Evolutionary conservation across 345 rosid genomes (phyloP), one percentile per base, ranked within the genome.

Genomic region (Abelmoschus esculentus): DNA sequence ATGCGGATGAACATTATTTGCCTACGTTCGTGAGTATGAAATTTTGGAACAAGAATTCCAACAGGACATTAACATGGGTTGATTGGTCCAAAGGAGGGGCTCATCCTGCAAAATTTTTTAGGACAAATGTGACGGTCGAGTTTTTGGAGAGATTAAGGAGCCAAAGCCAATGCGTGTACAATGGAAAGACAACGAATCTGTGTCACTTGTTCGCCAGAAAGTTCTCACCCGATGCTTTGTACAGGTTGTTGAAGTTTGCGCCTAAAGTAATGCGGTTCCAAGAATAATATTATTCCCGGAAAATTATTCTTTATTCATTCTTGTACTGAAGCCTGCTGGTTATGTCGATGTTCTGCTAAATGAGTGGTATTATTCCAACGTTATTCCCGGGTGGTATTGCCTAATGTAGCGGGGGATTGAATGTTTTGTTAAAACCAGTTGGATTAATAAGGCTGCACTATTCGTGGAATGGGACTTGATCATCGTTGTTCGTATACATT

Each of bases 181-280:
- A 89, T 44, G 98, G 97, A 40, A 61, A 55, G 61, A 56, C 10
- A 3, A 93, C 89, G 4, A 76, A 70, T 28, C 58, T 76, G 34
- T 93, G 98, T 81, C 76, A 73, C 77, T 76, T 89, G 79, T 93
- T 90, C 75, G 96, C 92, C 5, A 87, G 98, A 66, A 93, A 93
- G 75, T 93, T 93, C 72, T 63, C 81, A 70, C 84, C 89, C 14
- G 76, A 79, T 70, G 79, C 93, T 36, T 67, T 89, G 69, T 82
- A 69, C 31, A 79, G 90, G 73, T 84, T 93, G 72, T 42, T 89
- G 66, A 80, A 80, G 75, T 81, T 78, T 60, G 88, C 97, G 26
- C 88, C 93, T 1, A 74, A 71, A 26, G 73, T 77, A 42, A 73
- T 88, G 78, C 73, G 83, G 47, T 76, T 86, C 81, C n/a, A 78